Base-by-base conservation (phyloP, 1,139 yeast species). In the Meyerozyma guilliermondii region DNA sequence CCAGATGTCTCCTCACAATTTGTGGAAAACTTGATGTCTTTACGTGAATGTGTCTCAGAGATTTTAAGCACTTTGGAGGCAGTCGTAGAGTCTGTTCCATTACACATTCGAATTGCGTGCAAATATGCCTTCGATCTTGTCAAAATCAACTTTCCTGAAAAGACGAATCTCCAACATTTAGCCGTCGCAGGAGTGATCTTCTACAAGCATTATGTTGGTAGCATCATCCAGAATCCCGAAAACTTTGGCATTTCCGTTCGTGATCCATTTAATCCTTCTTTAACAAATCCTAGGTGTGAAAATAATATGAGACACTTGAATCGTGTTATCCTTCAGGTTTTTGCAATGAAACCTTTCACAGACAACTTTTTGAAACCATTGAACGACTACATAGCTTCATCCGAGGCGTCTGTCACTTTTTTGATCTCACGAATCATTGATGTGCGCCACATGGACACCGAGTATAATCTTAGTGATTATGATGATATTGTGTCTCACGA, bases 321-420 rank as follows among this genome's bases (percentile, higher is more conserved):
- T 35, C 73, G 82, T 46, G 80, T 85, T 18, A 54, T 87, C 47
- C 65, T 76, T 28, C 95, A 87, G 59, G 62, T 86, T 28, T 81
- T 85, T 29, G 62, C 80, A 2, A 77, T 87, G 77, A 74, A 76
- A 47, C 78, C 85, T 3, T 88, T 88, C 62, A 80, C 75, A 39
- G 83, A 85, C 51, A 78, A 83, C 42, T 88, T 80, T 58, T 65
- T 87, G 53, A 89, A 85, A 54, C 95, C 96, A 1, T 70, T 88
- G 56, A 87, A 87, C 57, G 92, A 85, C 39, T 86, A 79, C 53
- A 72, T 88, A 39, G 66, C 65, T 35, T 65, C 76, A 9, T 71
- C 80, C 2, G 62, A 66, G n/a, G 80, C 71, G 5, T 62, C 70
- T 8, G 70, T 79, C 43, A 64, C 72, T 37, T 56, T 62, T 1